Base-by-base conservation (phyloP, 805 yeast genomes). In the Starmerella davenportii region DNA sequence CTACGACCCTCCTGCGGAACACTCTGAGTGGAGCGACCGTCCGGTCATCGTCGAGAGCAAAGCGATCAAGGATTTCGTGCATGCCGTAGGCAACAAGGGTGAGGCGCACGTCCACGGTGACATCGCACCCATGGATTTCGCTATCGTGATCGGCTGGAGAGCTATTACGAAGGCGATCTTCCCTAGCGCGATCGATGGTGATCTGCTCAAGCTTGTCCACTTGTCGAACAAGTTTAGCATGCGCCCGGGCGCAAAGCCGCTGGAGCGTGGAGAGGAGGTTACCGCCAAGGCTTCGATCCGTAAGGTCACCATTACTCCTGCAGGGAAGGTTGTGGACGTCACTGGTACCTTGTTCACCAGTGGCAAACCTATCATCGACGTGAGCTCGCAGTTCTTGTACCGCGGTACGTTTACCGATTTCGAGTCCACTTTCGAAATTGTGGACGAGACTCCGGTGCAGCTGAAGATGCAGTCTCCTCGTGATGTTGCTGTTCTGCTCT, bases 141-240 rank as follows among this genome's bases (percentile, higher is more conserved):
- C 98, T 36, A 90, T 90, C 59, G 95, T 90, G 42, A 73, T 85
- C 51, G 96, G 98, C 34, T 90, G 99, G 99, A 79, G 78, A 65
- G 92, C 95, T 37, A 87, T 90, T 57, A 87, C 90, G 66, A 82
- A 79, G 66, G 85, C 95, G n/a, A 80, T 90, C 51, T 90, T 90
- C 90, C 98, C 98, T 39, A 72, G 73, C 57, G 74, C 76, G 46
- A 92, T 90, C 53, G 96, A 92, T 59, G 98, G 98, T 62, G 98
- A 90, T 59, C 69, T 90, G 56, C 69, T 90, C 64, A 79, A 77
- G 59, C 70, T 90, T 55, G 98, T 90, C 40, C 99, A 90, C 60
- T 67, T 90, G 62, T 80, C 94, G 37, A 90, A 90, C 61, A 85
- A 93, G 44, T 92, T 87, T 70, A 73, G 73, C 59, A 81, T 87